Evolutionary conservation across 306 rosid genomes (phyloP).

Genomic region (Gastrolobium villosum): DNA sequence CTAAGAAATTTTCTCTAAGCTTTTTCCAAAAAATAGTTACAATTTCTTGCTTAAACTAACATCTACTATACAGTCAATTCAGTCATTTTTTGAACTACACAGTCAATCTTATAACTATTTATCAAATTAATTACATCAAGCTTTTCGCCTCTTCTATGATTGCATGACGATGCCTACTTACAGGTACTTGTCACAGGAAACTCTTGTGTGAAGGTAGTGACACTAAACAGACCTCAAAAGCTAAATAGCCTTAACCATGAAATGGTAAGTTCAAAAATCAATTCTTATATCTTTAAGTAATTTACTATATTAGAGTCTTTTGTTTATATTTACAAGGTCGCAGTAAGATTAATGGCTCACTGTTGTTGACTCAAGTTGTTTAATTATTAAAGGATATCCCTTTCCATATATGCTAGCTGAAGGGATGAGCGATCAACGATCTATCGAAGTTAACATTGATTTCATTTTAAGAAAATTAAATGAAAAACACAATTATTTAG

Average conservation of each 20-base stretch:
- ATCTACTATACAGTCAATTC: too few species aligned
- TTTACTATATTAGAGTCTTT: too few species aligned
- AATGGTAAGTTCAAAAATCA: constrained; percentile 34
- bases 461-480: not conserved
- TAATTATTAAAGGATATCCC: not conserved
- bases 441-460: not conserved
- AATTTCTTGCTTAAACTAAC: too few species aligned
- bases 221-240: constrained; percentile 39
- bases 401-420: not conserved
- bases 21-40: too few species aligned
- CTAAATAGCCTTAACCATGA: constrained; percentile 34
- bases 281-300: not conserved
- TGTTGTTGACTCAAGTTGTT: not conserved
- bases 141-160: not conserved
- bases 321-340: not conserved
- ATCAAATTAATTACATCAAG: not conserved
- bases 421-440: not conserved
- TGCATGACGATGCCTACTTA: not conserved
- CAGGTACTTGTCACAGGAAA: constrained; percentile 46
- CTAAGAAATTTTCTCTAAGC: too few species aligned
- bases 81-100: too few species aligned
- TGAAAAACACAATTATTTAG: not conserved
- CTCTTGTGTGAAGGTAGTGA: constrained; percentile 33
- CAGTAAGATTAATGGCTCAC: not conserved
- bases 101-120: not conserved